A percentile compares a stretch with the other conserved stretches of the same genome.
Conservation (phyloP, 768 basidiomycete genomes). For the Agaricus subrufescens region DNA sequence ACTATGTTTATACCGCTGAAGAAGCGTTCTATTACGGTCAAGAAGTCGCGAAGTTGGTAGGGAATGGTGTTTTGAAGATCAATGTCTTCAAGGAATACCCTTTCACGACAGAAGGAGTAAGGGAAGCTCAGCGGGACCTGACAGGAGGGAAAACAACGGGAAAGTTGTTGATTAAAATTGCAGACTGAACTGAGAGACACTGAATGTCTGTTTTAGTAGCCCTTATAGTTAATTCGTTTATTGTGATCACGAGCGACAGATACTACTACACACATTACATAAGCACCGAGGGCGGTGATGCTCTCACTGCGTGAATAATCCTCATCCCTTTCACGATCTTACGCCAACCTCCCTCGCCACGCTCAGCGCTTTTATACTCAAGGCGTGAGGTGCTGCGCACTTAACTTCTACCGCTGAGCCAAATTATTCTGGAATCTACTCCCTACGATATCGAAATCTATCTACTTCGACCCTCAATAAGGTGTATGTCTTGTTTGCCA, state of each 20-base stretch:
- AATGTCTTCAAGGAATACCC: conserved; percentile 74
- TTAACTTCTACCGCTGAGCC: not conserved
- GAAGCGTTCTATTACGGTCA: conserved; percentile 66
- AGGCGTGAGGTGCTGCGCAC: not conserved
- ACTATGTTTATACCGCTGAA: conserved; percentile 70
- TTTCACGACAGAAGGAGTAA: conserved; percentile 77
- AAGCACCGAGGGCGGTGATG: not conserved
- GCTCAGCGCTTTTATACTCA: not conserved
- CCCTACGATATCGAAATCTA: conserved; percentile 2
- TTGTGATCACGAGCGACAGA: no score
- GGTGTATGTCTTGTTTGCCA: conserved; percentile 8
- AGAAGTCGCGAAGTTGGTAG: conserved; percentile 60
- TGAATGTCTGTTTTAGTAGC: not conserved
- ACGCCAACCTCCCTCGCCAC: not conserved
- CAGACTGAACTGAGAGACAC: conserved; percentile 12
- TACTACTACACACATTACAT: not conserved
- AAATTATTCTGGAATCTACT: not conserved
- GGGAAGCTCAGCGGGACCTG: conserved; percentile 75
- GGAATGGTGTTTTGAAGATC: conserved; percentile 57
- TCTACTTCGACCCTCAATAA: conserved; percentile 4
- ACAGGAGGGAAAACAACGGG: conserved; percentile 75
- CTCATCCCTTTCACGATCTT: not conserved
- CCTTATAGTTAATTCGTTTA: no score
- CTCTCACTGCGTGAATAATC: not conserved
- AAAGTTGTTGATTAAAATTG: conserved; percentile 79